Base-by-base conservation (phyloP, 768 basidiomycete genomes). In the Leccinum disarticulatum region DNA sequence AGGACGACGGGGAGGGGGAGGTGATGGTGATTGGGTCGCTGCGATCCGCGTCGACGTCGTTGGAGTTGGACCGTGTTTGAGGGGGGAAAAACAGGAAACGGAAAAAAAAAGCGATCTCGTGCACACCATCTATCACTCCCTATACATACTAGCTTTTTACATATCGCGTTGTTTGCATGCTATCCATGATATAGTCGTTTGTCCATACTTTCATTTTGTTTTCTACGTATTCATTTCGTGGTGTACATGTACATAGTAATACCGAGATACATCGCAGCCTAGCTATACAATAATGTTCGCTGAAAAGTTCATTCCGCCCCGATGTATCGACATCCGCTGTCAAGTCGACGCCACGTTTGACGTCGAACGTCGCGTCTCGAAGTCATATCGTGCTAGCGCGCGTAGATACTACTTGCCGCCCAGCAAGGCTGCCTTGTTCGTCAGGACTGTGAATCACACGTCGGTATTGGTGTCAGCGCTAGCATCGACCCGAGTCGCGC, bases 391-490 rank as follows among this genome's bases (percentile, higher is more conserved):
- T 8, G 10, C 9, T 1, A 9, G 31, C 9, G 31, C 31, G 10
- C 3, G 10, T 11, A 33, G 33, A 36, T 6, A 11, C 59, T 51
- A 66, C 52, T 53, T 58, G 49, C 55, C 28, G 19, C 66, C 81
- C 36, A 87, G 69, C 51, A 73, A 73, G 48, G 77, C 79, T 33
- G 82, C 84, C 30, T 75, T 66, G 65, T 89, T 90, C 5, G 66
- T 68, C 48, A 90, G 77, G n/a, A 83, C n/a, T 1, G 84, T 87
- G 59, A 83, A 88, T 50, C 64, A 68, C 1, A 71, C 70, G 14
- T 36, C 15, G 14, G 14, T 6, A 2, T 38, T 38, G 33, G 33
- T 10, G 36, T 38, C 79, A 2, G 74, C 68, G 3, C 76, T 80
- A 4, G 57, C 69, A 4, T 66, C 51, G 31, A 63, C 64, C 65